A percentile compares a stretch with the other conserved stretches of the same genome.
Evolutionary conservation across 805 yeast genomes (phyloP).

Genomic region (Crinitomyces ghanaensis): DNA sequence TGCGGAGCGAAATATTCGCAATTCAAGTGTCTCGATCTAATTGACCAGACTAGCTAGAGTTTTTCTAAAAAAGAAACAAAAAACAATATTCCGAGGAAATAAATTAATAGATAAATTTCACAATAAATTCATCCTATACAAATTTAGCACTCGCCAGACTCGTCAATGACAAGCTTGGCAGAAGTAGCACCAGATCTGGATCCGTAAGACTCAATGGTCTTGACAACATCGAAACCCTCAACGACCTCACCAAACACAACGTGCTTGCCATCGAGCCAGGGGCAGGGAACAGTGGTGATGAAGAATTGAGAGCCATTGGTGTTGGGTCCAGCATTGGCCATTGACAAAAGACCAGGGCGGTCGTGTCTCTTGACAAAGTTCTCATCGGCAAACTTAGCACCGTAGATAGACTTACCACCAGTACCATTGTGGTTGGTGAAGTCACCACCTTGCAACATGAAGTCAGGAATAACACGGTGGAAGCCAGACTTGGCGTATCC

Average conservation of each 20-base stretch:
- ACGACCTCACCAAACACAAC: conserved; percentile 89
- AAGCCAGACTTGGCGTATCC: conserved; percentile 79
- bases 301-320: conserved; percentile 97
- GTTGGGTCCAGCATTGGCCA: conserved; percentile 98
- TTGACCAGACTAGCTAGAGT: no score
- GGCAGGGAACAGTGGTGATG: conserved; percentile 78
- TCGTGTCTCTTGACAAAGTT: conserved; percentile 60
- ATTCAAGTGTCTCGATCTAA: no score
- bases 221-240: conserved; percentile 77
- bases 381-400: conserved; percentile 67
- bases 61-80: no score
- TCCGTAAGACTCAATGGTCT: conserved; percentile 72
- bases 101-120: no score
- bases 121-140: no score
- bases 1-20: no score
- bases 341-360: conserved; percentile 74
- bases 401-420: conserved; percentile 84
- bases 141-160: conserved; percentile 46
- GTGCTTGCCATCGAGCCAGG: conserved; percentile 90
- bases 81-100: no score
- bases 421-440: conserved; percentile 79
- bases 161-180: conserved; percentile 52
- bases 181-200: conserved; percentile 55
- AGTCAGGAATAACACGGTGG: conserved; percentile 96
- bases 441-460: conserved; percentile 96